A percentile compares a stretch with the other conserved stretches of the same genome.
Conservation (phyloP, 805 yeast species). For the Cyberlindnera lachancei region DNA sequence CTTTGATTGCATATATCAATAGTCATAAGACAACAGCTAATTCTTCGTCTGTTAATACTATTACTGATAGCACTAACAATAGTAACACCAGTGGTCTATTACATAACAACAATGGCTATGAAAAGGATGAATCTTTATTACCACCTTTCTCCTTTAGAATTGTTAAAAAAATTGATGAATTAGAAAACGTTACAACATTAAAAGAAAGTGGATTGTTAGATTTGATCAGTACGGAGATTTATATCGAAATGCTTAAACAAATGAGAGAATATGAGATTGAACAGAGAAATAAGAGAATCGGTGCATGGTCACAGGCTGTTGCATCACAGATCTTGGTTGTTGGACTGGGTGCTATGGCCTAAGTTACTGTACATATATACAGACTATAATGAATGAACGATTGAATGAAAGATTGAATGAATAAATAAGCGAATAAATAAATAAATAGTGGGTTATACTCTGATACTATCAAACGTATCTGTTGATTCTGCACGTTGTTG, state of each 20-base stretch:
- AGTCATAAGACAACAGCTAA: slow-evolving; percentile 29
- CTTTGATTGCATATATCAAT: slow-evolving; percentile 56
- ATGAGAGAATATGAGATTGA: slow-evolving; percentile 46
- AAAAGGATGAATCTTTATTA: slow-evolving; percentile 21
- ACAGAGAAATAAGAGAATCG: slow-evolving; percentile 36
- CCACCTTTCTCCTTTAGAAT: slow-evolving; percentile 32
- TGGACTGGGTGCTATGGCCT: slow-evolving; percentile 53
- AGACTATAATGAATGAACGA: too few relatives aligned
- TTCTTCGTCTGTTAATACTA: too few relatives aligned
- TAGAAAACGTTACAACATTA: slow-evolving; percentile 32
- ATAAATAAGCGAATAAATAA: too few relatives aligned
- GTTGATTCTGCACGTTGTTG: slow-evolving; percentile 5
- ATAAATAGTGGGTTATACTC: slow-evolving; percentile 4
- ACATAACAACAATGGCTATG: slow-evolving; percentile 37
- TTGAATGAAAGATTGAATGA: too few relatives aligned
- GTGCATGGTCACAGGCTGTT: slow-evolving; percentile 50
- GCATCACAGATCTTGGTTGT: slow-evolving; percentile 51
- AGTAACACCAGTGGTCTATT: too few relatives aligned
- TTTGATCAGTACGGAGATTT: slow-evolving; percentile 45
- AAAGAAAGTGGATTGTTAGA: slow-evolving; percentile 42
- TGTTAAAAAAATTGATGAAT: slow-evolving; percentile 37
- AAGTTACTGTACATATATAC: not conserved
- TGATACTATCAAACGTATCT: slow-evolving; percentile 8
- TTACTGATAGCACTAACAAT: too few relatives aligned
- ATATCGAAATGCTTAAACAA: slow-evolving; percentile 47